Percentiles rank a stretch among this genome's conserved stretches.
Conservation (phyloP, 352 stramenopile genomes). For the Thraustochytrium sp. region DNA sequence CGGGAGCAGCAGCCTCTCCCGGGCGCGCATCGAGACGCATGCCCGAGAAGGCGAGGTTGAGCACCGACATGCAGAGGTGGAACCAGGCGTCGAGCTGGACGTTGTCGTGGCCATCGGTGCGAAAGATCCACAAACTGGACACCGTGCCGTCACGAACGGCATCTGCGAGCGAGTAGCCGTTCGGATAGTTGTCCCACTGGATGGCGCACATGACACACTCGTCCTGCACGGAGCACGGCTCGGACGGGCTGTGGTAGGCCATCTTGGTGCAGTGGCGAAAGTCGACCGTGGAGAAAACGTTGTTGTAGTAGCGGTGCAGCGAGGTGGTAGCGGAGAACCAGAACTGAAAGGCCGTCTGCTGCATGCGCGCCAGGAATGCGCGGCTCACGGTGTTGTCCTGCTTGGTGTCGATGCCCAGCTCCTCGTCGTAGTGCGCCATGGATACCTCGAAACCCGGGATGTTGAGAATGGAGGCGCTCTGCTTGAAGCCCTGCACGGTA, state of each 20-base stretch:
- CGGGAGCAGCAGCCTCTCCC: too few relatives aligned
- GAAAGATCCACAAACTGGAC: background rate
- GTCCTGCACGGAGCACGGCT: background rate
- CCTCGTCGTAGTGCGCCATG: slow-evolving; percentile 10
- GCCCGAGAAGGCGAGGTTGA: background rate
- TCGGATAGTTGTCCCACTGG: background rate
- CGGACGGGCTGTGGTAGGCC: background rate
- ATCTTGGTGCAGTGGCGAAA: background rate
- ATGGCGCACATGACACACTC: background rate
- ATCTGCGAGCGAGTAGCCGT: background rate
- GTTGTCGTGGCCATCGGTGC: slow-evolving; percentile 2
- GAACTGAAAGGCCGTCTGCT: background rate
- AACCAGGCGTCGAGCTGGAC: slow-evolving; percentile 7
- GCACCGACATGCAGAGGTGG: background rate
- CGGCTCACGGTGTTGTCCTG: background rate
- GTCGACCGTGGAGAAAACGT: background rate
- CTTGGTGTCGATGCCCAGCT: slow-evolving; percentile 6
- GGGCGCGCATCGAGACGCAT: background rate
- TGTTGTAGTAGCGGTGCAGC: slow-evolving; percentile 1
- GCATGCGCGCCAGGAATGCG: background rate
- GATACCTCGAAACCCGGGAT: background rate
- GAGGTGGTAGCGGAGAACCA: background rate
- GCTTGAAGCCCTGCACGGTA: background rate
- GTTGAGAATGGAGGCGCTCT: background rate
- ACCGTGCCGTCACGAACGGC: background rate